A percentile compares a stretch with the other conserved stretches of the same genome.
phyloP scores from a whole-genome alignment of 1,284 basidiomycete species.

The Trichosporon sp. region DNA sequence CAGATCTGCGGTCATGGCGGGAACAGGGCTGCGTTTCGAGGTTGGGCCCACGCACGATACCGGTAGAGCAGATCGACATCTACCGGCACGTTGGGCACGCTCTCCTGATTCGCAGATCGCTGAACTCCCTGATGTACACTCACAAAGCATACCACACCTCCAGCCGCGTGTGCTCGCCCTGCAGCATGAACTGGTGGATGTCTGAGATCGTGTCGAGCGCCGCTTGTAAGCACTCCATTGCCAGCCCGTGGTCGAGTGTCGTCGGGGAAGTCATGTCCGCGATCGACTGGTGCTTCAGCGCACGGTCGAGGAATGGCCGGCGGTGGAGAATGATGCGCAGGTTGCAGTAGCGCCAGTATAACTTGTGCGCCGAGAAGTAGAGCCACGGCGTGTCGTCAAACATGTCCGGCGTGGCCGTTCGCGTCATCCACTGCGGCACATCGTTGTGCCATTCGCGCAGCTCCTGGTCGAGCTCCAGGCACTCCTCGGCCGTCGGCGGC shows the following conservation, averaged over 20 bases:
- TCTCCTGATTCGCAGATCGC: no score
- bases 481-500: slow-evolving; percentile 14
- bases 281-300: slow-evolving; percentile 14
- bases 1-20: no score
- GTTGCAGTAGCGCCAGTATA: slow-evolving; percentile 27
- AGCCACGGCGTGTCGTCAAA: slow-evolving; percentile 20
- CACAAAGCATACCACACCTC: slow-evolving; percentile 28
- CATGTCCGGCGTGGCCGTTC: slow-evolving; percentile 1
- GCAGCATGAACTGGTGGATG: slow-evolving; percentile 21
- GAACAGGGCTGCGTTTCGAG: no score
- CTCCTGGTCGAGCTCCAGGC: slow-evolving; percentile 19
- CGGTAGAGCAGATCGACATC: no score
- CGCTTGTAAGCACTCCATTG: slow-evolving; percentile 14
- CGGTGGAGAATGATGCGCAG: slow-evolving; percentile 24
- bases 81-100: no score
- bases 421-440: slow-evolving; percentile 17
- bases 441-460: slow-evolving; percentile 11
- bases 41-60: no score
- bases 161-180: slow-evolving; percentile 10
- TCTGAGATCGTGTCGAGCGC: slow-evolving; percentile 21
- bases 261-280: not conserved
- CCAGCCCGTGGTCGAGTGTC: slow-evolving; percentile 13
- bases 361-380: slow-evolving; percentile 23
- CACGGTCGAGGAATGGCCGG: slow-evolving; percentile 21
- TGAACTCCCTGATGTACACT: slow-evolving; percentile 2